phyloP scores from a whole-genome alignment of 2,329 filamentous ascomycete species.

The Fusarium tanahbumbuense region DNA sequence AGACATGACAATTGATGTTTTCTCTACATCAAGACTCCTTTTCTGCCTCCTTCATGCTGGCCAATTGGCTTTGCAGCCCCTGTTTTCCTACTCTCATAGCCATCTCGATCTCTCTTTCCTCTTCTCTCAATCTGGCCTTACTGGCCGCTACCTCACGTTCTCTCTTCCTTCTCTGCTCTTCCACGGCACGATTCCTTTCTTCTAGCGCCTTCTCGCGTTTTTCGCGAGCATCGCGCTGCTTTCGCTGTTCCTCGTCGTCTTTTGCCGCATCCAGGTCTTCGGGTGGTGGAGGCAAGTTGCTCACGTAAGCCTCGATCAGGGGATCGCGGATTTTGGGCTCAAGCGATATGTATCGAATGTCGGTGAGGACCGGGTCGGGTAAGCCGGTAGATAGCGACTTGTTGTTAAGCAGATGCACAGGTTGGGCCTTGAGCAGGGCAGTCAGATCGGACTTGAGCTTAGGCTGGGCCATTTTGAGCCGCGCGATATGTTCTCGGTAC shows the following conservation, averaged over 20 bases:
- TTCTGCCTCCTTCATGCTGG: constrained; percentile 45
- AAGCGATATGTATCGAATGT: constrained; percentile 77
- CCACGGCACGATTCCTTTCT: constrained; percentile 71
- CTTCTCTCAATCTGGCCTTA: constrained; percentile 71
- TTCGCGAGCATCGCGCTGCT: constrained; percentile 62
- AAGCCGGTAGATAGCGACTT: constrained; percentile 67
- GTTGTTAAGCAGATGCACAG: constrained; percentile 69
- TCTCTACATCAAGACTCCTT: constrained; percentile 35
- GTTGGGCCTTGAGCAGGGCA: constrained; percentile 71
- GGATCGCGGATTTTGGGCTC: constrained; percentile 70
- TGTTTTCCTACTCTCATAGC: constrained; percentile 77
- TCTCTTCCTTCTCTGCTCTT: constrained; percentile 71
- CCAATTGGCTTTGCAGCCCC: constrained; percentile 72
- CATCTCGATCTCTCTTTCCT: constrained; percentile 74
- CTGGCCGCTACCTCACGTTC: constrained; percentile 69
- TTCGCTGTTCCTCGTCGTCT: constrained; percentile 64
- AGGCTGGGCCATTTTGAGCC: constrained; percentile 73
- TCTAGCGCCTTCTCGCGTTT: constrained; percentile 74
- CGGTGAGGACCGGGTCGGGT: constrained; percentile 71
- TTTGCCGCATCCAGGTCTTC: constrained; percentile 54
- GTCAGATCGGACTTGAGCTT: constrained; percentile 77
- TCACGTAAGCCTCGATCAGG: constrained; percentile 74
- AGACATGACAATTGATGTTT: constrained; percentile 2
- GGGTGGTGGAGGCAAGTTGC: constrained; percentile 70
- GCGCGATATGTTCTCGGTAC: constrained; percentile 78